These are phyloP conservation scores for Ustilago bromivora DNA, from an alignment of 1,284 basidiomycete genomes.

Conservation along the genomic window DNA sequence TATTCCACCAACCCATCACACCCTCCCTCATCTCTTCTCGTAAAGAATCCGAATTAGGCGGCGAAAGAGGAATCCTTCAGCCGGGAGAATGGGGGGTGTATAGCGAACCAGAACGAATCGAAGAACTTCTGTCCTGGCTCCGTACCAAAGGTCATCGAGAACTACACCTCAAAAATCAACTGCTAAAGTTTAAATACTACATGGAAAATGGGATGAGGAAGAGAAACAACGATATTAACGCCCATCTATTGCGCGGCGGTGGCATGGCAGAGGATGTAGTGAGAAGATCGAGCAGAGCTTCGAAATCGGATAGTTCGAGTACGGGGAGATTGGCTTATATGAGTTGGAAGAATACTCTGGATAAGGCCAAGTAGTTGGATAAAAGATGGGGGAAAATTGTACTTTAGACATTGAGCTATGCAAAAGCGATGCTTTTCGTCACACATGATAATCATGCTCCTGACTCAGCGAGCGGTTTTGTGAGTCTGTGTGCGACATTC, in stretches of 20 bases:
- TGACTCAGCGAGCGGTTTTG: too few relatives aligned
- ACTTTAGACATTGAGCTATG: not conserved
- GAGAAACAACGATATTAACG: constrained; percentile 48
- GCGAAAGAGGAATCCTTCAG: constrained; percentile 75
- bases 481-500: too few relatives aligned
- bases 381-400: not conserved
- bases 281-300: constrained; percentile 8
- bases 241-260: not conserved
- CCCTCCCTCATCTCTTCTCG: constrained; percentile 10
- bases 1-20: constrained; percentile 67
- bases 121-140: constrained; percentile 86
- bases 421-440: too few relatives aligned
- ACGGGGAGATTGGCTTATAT: constrained; percentile 20
- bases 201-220: constrained; percentile 80
- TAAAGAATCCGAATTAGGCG: constrained; percentile 65
- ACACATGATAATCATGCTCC: too few relatives aligned
- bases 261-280: constrained; percentile 16
- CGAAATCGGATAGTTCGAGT: not conserved
- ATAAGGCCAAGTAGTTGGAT: constrained; percentile 22
- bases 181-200: constrained; percentile 87
- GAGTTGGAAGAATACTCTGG: constrained; percentile 40
- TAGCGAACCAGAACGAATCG: constrained; percentile 86
- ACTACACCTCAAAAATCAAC: constrained; percentile 80
- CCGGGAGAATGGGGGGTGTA: constrained; percentile 90
- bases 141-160: constrained; percentile 91